Evolutionary conservation across 2,329 filamentous ascomycete species (phyloP).

Genomic region (Dothistroma pini): DNA sequence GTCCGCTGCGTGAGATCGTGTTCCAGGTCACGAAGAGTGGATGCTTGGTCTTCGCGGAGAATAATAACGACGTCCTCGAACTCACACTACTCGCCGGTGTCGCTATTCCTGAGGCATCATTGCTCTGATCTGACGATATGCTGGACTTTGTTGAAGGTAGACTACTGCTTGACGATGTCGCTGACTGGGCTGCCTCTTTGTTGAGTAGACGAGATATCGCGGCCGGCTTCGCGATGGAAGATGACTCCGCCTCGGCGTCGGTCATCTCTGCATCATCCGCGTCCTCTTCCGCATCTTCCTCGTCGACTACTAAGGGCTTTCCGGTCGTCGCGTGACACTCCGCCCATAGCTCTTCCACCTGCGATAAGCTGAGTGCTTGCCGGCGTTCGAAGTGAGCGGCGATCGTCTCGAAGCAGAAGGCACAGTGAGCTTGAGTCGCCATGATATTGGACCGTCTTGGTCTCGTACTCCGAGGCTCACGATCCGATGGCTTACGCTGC

Average conservation of each 20-base stretch:
- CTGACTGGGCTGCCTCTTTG: constrained; percentile 18
- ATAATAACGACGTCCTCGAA: constrained; percentile 44
- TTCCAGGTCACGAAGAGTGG: constrained; percentile 98
- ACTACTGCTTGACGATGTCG: constrained; percentile 29
- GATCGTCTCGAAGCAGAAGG: constrained; percentile 89
- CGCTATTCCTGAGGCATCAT: constrained; percentile 17
- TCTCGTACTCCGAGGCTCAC: background rate
- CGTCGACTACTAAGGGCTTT: constrained; percentile 36
- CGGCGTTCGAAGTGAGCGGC: constrained; percentile 69
- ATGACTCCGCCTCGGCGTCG: constrained; percentile 22
- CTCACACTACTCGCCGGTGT: constrained; percentile 38
- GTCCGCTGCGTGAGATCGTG: constrained; percentile 58
- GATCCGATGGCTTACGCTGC: background rate
- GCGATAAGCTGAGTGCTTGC: constrained; percentile 61
- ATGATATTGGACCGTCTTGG: constrained; percentile 46
- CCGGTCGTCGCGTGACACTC: constrained; percentile 44
- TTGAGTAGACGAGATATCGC: constrained; percentile 45
- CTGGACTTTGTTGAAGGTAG: constrained; percentile 26
- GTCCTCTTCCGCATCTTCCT: constrained; percentile 37
- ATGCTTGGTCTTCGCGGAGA: constrained; percentile 42
- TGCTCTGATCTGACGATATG: constrained; percentile 16
- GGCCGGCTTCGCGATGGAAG: constrained; percentile 34
- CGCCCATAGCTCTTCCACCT: constrained; percentile 68
- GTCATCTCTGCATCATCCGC: constrained; percentile 30
- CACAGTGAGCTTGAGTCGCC: constrained; percentile 82